Conservation (phyloP, 768 basidiomycete species). For the Baorangia bicolor region DNA sequence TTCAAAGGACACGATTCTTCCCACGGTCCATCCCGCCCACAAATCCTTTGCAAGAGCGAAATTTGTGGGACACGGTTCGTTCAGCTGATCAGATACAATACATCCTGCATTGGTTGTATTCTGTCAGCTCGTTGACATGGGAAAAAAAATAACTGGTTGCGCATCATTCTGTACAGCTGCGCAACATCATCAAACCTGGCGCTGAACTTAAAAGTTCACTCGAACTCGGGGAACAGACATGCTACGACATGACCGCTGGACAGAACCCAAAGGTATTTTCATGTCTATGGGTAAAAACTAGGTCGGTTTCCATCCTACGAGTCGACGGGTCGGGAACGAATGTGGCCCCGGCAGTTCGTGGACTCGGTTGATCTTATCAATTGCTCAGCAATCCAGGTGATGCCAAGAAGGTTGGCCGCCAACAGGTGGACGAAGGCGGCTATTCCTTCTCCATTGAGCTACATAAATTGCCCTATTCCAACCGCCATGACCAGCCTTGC, state of each 20-base stretch:
- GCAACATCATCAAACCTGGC: not conserved
- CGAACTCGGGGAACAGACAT: not conserved
- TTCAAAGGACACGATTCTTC: slow-evolving; percentile 27
- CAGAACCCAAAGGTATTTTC: not conserved
- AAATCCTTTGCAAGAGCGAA: not conserved
- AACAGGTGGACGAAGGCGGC: not conserved
- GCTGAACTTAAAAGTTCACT: not conserved
- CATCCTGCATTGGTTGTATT: not conserved
- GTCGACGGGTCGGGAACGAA: not conserved
- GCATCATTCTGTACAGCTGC: not conserved
- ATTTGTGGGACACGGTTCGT: not conserved
- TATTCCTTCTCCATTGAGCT: not conserved
- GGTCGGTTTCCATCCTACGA: not conserved
- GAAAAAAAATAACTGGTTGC: not conserved
- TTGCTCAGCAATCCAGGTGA: not conserved
- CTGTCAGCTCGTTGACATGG: not conserved
- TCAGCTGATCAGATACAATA: not conserved
- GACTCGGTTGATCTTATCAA: not conserved
- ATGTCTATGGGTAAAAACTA: not conserved
- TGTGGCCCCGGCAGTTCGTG: not conserved
- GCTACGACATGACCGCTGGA: not conserved
- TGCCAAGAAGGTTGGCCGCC: not conserved
- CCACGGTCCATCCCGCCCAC: slow-evolving; percentile 19
- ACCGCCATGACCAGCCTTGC: not conserved
- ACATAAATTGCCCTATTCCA: not conserved